A percentile compares a stretch with the other conserved stretches of the same genome.
Evolutionary conservation across 352 stramenopile genomes (phyloP).

Genomic region (Elongisporangium anandrum): DNA sequence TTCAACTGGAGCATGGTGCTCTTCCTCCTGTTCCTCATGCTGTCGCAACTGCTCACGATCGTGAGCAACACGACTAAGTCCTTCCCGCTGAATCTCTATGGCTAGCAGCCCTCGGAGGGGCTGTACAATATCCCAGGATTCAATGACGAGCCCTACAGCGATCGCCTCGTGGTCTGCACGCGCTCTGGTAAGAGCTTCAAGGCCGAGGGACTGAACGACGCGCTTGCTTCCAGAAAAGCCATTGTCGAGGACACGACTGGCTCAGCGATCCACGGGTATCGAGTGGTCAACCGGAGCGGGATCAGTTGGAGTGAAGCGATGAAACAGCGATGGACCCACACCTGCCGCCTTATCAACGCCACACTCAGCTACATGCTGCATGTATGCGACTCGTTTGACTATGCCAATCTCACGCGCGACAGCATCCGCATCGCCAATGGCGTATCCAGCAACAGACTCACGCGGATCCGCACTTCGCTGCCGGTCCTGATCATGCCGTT

Average conservation of each 20-base stretch:
- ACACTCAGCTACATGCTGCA: constrained; percentile 4
- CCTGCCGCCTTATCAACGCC: constrained; percentile 6
- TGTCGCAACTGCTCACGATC: constrained; percentile 25
- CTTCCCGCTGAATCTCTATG: constrained; percentile 3
- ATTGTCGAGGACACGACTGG: constrained; percentile 7
- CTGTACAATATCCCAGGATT: constrained; percentile 17
- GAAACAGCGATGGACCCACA: background rate
- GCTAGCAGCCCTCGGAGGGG: constrained; percentile 4
- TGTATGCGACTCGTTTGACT: constrained; percentile 13
- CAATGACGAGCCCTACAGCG: constrained; percentile 44
- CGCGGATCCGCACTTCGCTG: constrained; percentile 15
- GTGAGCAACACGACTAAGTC: constrained; percentile 12
- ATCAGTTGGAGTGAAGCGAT: background rate
- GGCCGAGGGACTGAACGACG: constrained; percentile 23
- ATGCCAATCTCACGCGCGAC: constrained; percentile 19
- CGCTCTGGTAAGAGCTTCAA: constrained; percentile 17
- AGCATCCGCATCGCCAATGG: constrained; percentile 21
- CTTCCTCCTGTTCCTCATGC: constrained; percentile 20
- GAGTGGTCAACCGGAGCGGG: constrained; percentile 10
- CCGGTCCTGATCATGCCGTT: constrained; percentile 23
- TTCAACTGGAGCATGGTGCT: constrained; percentile 27
- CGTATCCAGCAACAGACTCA: constrained; percentile 3
- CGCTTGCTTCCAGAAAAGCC: constrained; percentile 1
- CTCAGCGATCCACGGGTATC: constrained; percentile 18
- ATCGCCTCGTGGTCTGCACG: constrained; percentile 34